A percentile compares a stretch with the other conserved stretches of the same genome.
These are phyloP conservation scores for Didymella pinodella DNA, from an alignment of 2,329 filamentous ascomycete genomes.

Conservation along the genomic window DNA sequence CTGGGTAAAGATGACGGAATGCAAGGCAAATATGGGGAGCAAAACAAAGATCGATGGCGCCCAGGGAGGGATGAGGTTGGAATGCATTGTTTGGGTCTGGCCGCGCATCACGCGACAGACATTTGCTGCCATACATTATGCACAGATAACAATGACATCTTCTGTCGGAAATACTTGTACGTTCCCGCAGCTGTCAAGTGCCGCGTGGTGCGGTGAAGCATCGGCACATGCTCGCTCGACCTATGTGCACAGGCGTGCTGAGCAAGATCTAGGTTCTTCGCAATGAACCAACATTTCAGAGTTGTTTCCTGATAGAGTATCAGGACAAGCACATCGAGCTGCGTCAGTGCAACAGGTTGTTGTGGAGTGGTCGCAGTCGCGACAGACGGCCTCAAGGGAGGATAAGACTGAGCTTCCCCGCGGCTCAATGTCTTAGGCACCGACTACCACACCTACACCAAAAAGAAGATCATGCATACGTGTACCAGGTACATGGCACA, in stretches of 20 bases:
- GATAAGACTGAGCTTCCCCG: constrained; percentile 9
- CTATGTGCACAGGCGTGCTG: background rate
- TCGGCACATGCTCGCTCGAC: constrained; percentile 1
- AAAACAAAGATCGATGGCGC: constrained; percentile 33
- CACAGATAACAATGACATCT: constrained; percentile 8
- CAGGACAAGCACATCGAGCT: constrained; percentile 1
- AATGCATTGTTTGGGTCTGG: constrained; percentile 31
- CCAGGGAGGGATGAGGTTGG: constrained; percentile 38
- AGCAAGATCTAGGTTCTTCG: background rate
- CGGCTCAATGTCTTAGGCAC: constrained; percentile 18
- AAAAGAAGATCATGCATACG: constrained; percentile 8
- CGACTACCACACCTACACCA: constrained; percentile 1
- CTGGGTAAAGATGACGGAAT: constrained; percentile 49
- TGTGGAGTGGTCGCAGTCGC: background rate
- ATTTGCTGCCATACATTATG: constrained; percentile 6
- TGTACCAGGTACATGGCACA: constrained; percentile 21
- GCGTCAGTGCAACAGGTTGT: constrained; percentile 26
- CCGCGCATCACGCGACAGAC: constrained; percentile 19
- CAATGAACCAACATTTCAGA: background rate
- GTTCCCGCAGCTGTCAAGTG: constrained; percentile 14
- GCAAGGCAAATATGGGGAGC: constrained; percentile 41
- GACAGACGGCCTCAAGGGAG: constrained; percentile 19
- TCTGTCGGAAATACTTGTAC: constrained; percentile 2
- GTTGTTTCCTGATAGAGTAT: background rate
- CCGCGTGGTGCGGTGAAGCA: constrained; percentile 13